Conservation (phyloP, 371 early-diverging fungal genomes). For the Quaeritorhiza haematococci region DNA sequence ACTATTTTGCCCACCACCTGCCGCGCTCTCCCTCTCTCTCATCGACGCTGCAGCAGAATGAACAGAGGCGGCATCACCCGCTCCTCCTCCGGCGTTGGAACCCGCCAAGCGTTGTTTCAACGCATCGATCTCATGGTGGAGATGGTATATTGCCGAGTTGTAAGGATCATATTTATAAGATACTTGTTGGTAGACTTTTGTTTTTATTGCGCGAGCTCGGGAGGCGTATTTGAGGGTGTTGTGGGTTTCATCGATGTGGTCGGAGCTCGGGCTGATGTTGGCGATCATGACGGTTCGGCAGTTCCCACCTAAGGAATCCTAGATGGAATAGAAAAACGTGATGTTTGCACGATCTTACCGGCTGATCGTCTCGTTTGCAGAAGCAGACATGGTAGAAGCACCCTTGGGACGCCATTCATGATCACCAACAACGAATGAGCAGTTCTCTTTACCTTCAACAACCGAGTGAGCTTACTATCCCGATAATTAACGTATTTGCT, state of each 20-base stretch:
- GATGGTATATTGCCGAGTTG: slow-evolving; percentile 9
- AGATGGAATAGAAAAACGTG: not conserved
- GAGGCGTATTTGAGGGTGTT: slow-evolving; percentile 89
- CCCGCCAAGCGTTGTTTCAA: not conserved
- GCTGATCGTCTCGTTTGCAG: not conserved
- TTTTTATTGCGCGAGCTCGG: slow-evolving; percentile 74
- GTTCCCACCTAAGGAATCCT: slow-evolving; percentile 73
- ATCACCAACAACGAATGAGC: no score
- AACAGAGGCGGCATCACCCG: no score
- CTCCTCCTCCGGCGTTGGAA: not conserved
- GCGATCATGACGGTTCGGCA: slow-evolving; percentile 85
- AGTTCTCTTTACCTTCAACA: slow-evolving; percentile 68
- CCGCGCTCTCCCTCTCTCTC: no score
- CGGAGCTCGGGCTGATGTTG: slow-evolving; percentile 66
- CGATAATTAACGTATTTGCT: slow-evolving; percentile 71
- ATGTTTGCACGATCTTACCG: not conserved
- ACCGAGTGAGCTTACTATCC: slow-evolving; percentile 81
- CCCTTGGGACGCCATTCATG: not conserved
- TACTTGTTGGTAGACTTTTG: slow-evolving; percentile 18
- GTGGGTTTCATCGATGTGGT: slow-evolving; percentile 75
- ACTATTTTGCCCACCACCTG: no score
- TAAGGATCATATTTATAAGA: slow-evolving; percentile 2
- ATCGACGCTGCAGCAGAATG: no score
- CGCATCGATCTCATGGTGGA: slow-evolving; percentile 2
- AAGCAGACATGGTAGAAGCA: not conserved